These are phyloP conservation scores for Coemansia aciculifera DNA, from an alignment of 192 early-diverging fungal species.

Conservation along the genomic window DNA sequence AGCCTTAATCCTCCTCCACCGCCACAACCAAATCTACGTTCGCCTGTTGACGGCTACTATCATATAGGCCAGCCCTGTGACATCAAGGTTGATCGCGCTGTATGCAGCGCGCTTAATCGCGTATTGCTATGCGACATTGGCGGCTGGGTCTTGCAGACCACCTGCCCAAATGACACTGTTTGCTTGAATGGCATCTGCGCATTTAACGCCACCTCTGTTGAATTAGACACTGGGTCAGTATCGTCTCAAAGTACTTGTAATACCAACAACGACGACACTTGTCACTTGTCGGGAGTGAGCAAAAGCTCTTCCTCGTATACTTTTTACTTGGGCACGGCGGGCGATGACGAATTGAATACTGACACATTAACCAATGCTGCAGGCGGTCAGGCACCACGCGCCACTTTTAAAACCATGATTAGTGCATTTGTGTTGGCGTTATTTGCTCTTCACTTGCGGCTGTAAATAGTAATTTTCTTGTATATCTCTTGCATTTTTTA, in stretches of 20 bases:
- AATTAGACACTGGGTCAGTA: not conserved
- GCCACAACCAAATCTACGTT: not conserved
- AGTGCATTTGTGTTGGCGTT: not conserved
- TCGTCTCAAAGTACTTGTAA: no score
- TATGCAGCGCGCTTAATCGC: not conserved
- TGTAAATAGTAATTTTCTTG: not conserved
- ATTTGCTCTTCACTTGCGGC: not conserved
- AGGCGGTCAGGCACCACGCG: not conserved
- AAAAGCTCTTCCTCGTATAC: conserved; percentile 5
- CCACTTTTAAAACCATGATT: not conserved
- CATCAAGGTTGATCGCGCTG: not conserved
- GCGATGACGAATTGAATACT: not conserved
- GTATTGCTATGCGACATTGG: conserved; percentile 6
- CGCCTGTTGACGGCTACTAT: not conserved
- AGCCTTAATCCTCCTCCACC: not conserved
- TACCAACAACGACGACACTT: no score
- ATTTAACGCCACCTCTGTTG: not conserved
- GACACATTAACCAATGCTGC: not conserved
- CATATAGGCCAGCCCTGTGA: not conserved
- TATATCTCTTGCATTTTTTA: not conserved
- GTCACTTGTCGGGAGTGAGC: not conserved
- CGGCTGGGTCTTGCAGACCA: conserved; percentile 8
- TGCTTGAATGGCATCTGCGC: conserved; percentile 5
- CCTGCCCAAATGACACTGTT: not conserved
- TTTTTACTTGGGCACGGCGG: not conserved